Evolutionary conservation across 345 rosid genomes (phyloP).

Genomic region (Eucalyptus dawsonii): DNA sequence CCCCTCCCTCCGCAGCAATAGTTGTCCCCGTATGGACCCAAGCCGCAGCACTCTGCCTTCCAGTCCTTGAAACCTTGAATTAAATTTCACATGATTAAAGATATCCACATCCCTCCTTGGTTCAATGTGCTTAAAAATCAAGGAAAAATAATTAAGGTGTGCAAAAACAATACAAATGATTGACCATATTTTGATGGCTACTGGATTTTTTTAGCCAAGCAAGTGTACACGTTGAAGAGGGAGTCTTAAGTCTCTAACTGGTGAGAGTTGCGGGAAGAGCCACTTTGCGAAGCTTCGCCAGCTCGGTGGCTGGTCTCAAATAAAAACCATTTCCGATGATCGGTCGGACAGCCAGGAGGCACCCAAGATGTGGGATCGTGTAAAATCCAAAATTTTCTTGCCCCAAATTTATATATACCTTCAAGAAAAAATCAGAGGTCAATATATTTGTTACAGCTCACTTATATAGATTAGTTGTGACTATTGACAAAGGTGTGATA

Average conservation of each 20-base stretch:
- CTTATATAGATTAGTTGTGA: too few relatives aligned
- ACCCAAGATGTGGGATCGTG: too few relatives aligned
- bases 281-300: neutral
- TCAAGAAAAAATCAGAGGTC: neutral
- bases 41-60: neutral
- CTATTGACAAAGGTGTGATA: too few relatives aligned
- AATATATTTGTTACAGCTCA: too few relatives aligned
- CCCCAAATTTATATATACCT: constrained; percentile 4
- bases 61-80: constrained; percentile 2
- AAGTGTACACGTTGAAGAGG: neutral
- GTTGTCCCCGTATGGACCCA: neutral
- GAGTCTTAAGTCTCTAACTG: neutral
- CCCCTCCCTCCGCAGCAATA: neutral
- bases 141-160: too few relatives aligned
- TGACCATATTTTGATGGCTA: constrained; percentile 4
- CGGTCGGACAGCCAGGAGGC: too few relatives aligned
- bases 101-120: too few relatives aligned
- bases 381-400: neutral
- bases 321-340: neutral
- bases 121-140: too few relatives aligned
- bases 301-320: neutral
- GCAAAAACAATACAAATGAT: too few relatives aligned
- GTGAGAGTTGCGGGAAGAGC: neutral
- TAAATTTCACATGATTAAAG: too few relatives aligned
- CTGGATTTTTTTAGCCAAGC: neutral